phyloP scores from a whole-genome alignment of 1,284 basidiomycete genomes.

The Ceratobasidium sp. region DNA sequence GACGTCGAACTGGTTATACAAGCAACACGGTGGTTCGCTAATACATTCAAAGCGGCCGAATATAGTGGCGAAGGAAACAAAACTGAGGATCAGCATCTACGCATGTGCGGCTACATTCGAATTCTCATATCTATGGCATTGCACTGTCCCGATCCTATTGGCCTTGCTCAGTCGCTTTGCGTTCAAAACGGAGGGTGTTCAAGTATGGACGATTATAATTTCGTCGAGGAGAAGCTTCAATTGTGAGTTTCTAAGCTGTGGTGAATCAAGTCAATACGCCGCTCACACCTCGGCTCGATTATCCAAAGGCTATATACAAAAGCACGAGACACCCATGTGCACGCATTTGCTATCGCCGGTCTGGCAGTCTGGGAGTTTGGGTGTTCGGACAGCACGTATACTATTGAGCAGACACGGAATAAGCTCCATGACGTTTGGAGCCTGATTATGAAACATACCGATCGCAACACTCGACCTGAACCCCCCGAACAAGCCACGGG shows the following conservation, averaged over 20 bases:
- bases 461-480: not conserved
- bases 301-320: too few relatives aligned
- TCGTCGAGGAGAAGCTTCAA: not conserved
- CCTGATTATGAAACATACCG: not conserved
- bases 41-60: not conserved
- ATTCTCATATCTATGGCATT: conserved; percentile 2
- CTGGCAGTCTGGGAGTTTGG: conserved; percentile 3
- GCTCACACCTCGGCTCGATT: too few relatives aligned
- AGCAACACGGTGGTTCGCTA: not conserved
- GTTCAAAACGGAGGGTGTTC: too few relatives aligned
- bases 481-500: too few relatives aligned
- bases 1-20: not conserved
- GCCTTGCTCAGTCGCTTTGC: too few relatives aligned
- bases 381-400: not conserved
- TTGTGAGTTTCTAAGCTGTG: not conserved
- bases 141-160: not conserved
- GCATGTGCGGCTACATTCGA: conserved; percentile 19
- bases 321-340: not conserved
- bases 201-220: too few relatives aligned
- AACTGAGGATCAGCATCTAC: not conserved
- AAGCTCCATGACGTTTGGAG: not conserved
- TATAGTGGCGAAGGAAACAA: not conserved
- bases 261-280: too few relatives aligned
- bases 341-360: not conserved
- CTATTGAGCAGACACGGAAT: not conserved